These are phyloP conservation scores for Penicillium sp. DNA, from an alignment of 2,329 filamentous ascomycete species.

Conservation along the genomic window DNA sequence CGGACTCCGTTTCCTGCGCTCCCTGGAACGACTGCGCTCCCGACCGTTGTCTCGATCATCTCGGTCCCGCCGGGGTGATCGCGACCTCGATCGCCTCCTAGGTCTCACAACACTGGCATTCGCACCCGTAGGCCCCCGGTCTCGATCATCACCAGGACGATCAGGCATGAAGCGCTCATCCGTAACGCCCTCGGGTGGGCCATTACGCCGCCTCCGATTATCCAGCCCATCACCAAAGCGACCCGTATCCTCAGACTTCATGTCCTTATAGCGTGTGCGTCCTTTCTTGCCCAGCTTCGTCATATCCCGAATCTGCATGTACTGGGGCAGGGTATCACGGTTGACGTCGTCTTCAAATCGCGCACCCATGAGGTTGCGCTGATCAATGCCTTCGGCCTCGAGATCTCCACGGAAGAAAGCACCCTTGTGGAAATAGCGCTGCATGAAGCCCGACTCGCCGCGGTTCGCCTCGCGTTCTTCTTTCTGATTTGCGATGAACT, in stretches of 20 bases:
- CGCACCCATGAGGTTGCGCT: constrained; percentile 82
- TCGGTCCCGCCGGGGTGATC: constrained; percentile 49
- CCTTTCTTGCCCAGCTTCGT: constrained; percentile 92
- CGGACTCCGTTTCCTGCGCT: constrained; percentile 49
- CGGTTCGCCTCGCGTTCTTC: constrained; percentile 72
- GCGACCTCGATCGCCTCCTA: constrained; percentile 41
- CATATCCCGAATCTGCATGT: constrained; percentile 90
- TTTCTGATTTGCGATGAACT: constrained; percentile 73
- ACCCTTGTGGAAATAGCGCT: constrained; percentile 95
- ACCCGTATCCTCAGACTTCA: constrained; percentile 88
- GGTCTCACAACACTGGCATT: constrained; percentile 47
- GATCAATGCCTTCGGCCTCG: constrained; percentile 71
- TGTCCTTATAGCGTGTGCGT: constrained; percentile 83
- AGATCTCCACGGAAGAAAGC: constrained; percentile 90
- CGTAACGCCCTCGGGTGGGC: constrained; percentile 39
- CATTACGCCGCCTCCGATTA: constrained; percentile 31
- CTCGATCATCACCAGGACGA: constrained; percentile 29
- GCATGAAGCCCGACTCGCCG: constrained; percentile 86
- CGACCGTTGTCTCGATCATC: constrained; percentile 38
- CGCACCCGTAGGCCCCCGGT: constrained; percentile 45
- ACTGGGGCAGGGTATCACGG: constrained; percentile 81
- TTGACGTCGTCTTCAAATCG: constrained; percentile 84
- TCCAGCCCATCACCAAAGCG: constrained; percentile 62
- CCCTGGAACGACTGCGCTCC: constrained; percentile 44
- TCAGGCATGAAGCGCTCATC: constrained; percentile 52